phyloP scores from a whole-genome alignment of 2,329 filamentous ascomycete species.

The Chaetomium globosum region DNA sequence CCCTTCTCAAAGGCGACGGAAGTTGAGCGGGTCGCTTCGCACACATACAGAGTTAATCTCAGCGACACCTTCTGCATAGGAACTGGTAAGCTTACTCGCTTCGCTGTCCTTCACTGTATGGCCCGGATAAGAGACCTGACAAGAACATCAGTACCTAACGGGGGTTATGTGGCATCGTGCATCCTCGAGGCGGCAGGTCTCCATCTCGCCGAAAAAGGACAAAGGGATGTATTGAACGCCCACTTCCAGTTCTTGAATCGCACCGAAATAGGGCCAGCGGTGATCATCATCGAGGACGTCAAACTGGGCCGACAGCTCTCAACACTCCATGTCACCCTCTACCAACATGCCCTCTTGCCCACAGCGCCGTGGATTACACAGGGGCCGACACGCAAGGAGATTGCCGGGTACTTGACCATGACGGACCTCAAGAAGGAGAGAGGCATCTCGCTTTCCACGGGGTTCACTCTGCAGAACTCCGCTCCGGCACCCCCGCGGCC shows the following conservation, averaged over 20 bases:
- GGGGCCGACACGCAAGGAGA: conserved; percentile 38
- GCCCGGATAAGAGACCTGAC: not conserved
- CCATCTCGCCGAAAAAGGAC: conserved; percentile 43
- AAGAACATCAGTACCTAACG: conserved; percentile 46
- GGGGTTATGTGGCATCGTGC: conserved; percentile 50
- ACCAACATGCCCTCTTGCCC: conserved; percentile 44
- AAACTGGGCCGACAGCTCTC: conserved; percentile 49
- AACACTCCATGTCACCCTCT: conserved; percentile 48
- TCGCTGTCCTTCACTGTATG: not conserved
- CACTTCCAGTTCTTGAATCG: conserved; percentile 49
- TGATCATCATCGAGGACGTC: conserved; percentile 46
- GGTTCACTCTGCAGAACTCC: conserved; percentile 33
- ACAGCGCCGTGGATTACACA: conserved; percentile 44
- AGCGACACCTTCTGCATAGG: conserved; percentile 37
- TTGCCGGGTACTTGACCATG: conserved; percentile 49
- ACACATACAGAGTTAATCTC: conserved; percentile 36
- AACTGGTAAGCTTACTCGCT: conserved; percentile 27
- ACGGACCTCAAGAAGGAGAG: conserved; percentile 40
- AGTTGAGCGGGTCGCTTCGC: conserved; percentile 32
- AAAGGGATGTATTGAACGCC: conserved; percentile 46
- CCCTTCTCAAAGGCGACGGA: conserved; percentile 35
- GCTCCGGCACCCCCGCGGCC: conserved; percentile 32
- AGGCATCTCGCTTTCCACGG: conserved; percentile 41
- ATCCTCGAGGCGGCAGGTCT: conserved; percentile 44
- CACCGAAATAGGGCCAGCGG: conserved; percentile 44